These are phyloP conservation scores for Claviceps maximensis DNA, from an alignment of 2,329 filamentous ascomycete genomes.

Conservation along the genomic window DNA sequence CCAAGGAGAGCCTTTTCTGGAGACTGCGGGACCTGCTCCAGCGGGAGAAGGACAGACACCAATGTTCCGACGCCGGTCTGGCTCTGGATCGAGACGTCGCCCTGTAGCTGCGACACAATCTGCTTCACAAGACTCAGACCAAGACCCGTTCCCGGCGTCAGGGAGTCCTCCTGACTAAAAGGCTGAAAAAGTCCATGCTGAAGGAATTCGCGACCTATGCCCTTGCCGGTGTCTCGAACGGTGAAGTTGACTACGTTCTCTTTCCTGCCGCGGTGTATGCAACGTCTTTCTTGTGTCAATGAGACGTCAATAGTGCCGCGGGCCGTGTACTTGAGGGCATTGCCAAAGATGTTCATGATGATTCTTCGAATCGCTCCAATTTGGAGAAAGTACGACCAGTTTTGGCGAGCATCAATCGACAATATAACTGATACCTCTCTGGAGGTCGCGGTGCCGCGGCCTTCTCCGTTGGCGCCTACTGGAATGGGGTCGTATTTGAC, in stretches of 20 bases:
- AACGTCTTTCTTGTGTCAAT: slow-evolving; percentile 11
- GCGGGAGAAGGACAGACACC: slow-evolving; percentile 19
- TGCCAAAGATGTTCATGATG: slow-evolving; percentile 50
- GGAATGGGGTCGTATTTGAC: slow-evolving; percentile 9
- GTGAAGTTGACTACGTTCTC: slow-evolving; percentile 23
- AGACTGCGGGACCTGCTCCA: slow-evolving; percentile 8
- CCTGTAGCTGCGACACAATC: slow-evolving; percentile 44
- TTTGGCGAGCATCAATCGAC: slow-evolving; percentile 26
- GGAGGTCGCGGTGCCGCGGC: slow-evolving; percentile 2
- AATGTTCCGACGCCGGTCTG: slow-evolving; percentile 23
- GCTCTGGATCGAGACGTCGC: slow-evolving; percentile 43
- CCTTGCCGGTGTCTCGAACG: slow-evolving; percentile 51
- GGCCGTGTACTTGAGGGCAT: slow-evolving; percentile 47
- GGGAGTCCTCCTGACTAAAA: slow-evolving; percentile 47
- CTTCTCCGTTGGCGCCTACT: neutral
- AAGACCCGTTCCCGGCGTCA: slow-evolving; percentile 48
- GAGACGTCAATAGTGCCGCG: slow-evolving; percentile 18
- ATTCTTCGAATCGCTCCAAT: slow-evolving; percentile 38
- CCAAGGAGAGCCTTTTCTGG: neutral
- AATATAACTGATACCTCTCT: slow-evolving; percentile 18
- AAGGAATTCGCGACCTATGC: slow-evolving; percentile 51
- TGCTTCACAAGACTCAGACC: slow-evolving; percentile 51
- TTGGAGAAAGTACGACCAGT: slow-evolving; percentile 41
- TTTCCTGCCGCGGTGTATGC: neutral
- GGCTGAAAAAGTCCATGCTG: slow-evolving; percentile 46